phyloP scores from a whole-genome alignment of 176 grass and related monocot species.

The Lolium multiflorum region DNA sequence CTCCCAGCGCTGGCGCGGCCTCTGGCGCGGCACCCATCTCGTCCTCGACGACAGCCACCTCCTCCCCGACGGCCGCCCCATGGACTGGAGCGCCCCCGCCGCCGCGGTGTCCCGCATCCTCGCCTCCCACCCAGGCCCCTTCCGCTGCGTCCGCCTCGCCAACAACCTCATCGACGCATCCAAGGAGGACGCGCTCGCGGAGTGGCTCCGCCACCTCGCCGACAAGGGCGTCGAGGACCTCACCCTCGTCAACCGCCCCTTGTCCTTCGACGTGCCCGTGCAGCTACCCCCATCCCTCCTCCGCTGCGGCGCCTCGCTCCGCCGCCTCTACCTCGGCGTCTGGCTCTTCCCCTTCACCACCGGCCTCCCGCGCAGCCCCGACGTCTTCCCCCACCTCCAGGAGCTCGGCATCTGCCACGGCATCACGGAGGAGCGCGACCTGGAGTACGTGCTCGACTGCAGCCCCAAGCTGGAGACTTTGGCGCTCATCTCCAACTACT shows the following conservation, averaged over 20 bases:
- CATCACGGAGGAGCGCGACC: background rate
- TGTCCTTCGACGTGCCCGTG: background rate
- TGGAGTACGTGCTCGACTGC: background rate
- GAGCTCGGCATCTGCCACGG: background rate
- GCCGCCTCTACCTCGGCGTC: background rate
- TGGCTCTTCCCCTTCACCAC: background rate
- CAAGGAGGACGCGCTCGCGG: background rate
- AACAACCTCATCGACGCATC: background rate
- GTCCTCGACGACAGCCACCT: background rate
- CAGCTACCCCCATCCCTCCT: background rate
- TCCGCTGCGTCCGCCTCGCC: background rate
- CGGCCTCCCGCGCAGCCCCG: background rate
- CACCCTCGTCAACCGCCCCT: slow-evolving; percentile 5
- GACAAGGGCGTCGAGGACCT: slow-evolving; percentile 7
- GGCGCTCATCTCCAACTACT: background rate
- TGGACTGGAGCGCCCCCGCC: background rate
- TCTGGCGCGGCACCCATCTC: background rate
- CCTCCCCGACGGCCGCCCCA: background rate
- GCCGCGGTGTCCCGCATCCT: background rate
- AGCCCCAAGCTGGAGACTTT: slow-evolving; percentile 15
- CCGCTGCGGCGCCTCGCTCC: background rate
- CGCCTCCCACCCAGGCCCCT: background rate
- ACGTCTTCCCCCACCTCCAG: background rate
- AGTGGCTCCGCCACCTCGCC: background rate
- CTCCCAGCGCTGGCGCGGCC: too few relatives aligned